A percentile compares a stretch with the other conserved stretches of the same genome.
Evolutionary conservation across 1,284 basidiomycete genomes (phyloP).

Genomic region (Exobasidium rhododendri): DNA sequence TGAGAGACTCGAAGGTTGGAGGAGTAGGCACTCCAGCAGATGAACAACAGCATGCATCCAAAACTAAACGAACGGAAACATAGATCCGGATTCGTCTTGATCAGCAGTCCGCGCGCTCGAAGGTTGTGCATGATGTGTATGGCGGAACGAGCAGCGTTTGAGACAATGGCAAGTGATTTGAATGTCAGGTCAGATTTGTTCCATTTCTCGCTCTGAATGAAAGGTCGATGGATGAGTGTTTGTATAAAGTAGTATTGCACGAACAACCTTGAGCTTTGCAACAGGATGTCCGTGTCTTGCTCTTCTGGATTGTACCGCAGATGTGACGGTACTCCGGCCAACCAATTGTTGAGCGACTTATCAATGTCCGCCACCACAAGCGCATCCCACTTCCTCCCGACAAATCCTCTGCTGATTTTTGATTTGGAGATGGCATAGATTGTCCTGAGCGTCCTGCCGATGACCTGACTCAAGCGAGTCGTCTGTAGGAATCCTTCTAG

Average conservation of each 20-base stretch:
- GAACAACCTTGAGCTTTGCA: slow-evolving; percentile 36
- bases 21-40: slow-evolving; percentile 37
- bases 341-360: slow-evolving; percentile 45
- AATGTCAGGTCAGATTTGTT: slow-evolving; percentile 39
- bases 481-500: slow-evolving; percentile 34
- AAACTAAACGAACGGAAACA: slow-evolving; percentile 26
- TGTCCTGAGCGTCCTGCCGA: slow-evolving; percentile 43
- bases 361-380: slow-evolving; percentile 47
- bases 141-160: slow-evolving; percentile 43
- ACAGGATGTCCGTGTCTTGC: slow-evolving; percentile 26
- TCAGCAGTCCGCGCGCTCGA: slow-evolving; percentile 14
- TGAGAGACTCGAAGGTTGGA: slow-evolving; percentile 33
- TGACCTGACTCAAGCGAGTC: slow-evolving; percentile 36
- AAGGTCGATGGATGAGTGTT: slow-evolving; percentile 46
- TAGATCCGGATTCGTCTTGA: background rate
- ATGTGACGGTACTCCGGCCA: slow-evolving; percentile 38
- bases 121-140: slow-evolving; percentile 36
- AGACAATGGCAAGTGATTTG: slow-evolving; percentile 47
- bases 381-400: slow-evolving; percentile 39
- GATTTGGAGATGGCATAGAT: slow-evolving; percentile 45
- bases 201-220: slow-evolving; percentile 36
- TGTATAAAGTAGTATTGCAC: slow-evolving; percentile 43
- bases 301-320: slow-evolving; percentile 32
- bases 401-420: slow-evolving; percentile 35
- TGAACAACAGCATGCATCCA: slow-evolving; percentile 34